A percentile compares a stretch with the other conserved stretches of the same genome.
Conservation (phyloP, 495 filamentous ascomycete species). For the Parmelia sp. region DNA sequence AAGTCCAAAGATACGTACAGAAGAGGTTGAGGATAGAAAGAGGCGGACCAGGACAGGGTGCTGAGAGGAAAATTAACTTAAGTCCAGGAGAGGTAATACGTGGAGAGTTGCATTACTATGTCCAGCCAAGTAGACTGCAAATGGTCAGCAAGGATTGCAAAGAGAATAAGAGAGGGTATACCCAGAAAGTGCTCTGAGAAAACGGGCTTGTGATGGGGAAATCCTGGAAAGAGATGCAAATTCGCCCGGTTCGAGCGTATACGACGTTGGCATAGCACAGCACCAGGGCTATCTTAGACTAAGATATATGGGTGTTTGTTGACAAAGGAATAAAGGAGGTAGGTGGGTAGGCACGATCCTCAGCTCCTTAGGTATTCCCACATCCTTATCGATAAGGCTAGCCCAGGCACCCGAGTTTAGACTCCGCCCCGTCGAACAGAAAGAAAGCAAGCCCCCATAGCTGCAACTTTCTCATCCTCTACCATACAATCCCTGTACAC, state of each 20-base stretch:
- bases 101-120: conserved; percentile 27
- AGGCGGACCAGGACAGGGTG: conserved; percentile 71
- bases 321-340: neutral
- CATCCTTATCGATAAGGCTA: conserved; percentile 11
- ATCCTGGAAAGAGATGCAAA: neutral
- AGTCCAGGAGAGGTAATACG: neutral
- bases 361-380: too few relatives aligned
- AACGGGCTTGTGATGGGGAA: conserved; percentile 6
- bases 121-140: conserved; percentile 33
- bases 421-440: neutral
- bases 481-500: neutral
- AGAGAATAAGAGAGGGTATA: neutral
- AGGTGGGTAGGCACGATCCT: too few relatives aligned
- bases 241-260: neutral
- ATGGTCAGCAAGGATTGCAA: conserved; percentile 8
- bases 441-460: neutral
- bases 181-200: conserved; percentile 22
- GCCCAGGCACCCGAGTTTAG: conserved; percentile 15
- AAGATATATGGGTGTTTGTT: neutral
- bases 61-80: too few relatives aligned
- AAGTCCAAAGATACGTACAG: conserved; percentile 25
- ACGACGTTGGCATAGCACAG: neutral
- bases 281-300: neutral
- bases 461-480: neutral
- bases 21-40: conserved; percentile 87